Base-by-base conservation (phyloP, 805 yeast genomes). In the Candida vartiovaarae region DNA sequence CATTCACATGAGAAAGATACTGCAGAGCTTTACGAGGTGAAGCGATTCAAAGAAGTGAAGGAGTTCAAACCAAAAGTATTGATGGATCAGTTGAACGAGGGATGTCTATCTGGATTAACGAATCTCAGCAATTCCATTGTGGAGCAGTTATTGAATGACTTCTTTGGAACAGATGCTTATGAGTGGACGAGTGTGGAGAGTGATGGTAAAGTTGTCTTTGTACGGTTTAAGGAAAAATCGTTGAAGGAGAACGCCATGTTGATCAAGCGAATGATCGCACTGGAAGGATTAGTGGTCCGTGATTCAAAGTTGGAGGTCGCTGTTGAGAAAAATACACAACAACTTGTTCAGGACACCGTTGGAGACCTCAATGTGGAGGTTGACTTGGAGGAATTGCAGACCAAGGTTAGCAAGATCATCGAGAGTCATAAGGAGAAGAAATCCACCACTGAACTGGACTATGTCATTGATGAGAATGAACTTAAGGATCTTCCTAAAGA, bases 401-500 rank as follows among this genome's bases (percentile, higher is more conserved):
- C 37, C 9, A 20, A 8, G 6, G 34, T 46, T 5, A 11, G 8
- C 27, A 34, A 33, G 32, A 23, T 42, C 7, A 20, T 47, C n/a
- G 43, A 40, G n/a, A 43, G 31, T 24, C 33, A 24, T 26, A 49
- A 42, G 28, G 28, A 15, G 8, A 36, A 34, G 24, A 44, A 34
- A 26, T 20, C 42, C 20, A 29, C 40, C 6, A 32, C 30, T 6
- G 48, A 39, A 7, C 32, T 51, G 32, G 62, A 56, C 30, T 80
- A 81, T 55, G 68, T 71, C 42, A 74, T 81, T 30, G 83, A 81
- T 54, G 67, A 70, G n/a, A 62, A 65, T 38, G 85, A 80, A 52
- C 57, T 81, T 42, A 62, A 68, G 10, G 85, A 77, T 49, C 72
- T 80, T 4, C 84, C 86, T 2, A 59, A 62, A 25, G 73, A 74